Evolutionary conservation across 257 asterid species (phyloP).

Genomic region (Euphrasia confusa): DNA sequence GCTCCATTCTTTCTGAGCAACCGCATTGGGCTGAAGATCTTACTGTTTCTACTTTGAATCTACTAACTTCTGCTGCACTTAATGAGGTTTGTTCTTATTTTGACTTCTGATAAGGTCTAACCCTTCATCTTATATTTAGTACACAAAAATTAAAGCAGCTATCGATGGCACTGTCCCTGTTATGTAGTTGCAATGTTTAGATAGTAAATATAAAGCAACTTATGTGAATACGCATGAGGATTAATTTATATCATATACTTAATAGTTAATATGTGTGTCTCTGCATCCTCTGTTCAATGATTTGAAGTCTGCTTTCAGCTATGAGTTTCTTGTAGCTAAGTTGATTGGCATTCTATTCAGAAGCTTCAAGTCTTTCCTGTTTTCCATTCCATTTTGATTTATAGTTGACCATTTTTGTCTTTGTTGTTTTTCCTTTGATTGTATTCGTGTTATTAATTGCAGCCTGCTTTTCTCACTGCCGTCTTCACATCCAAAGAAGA

Average conservation of each 20-base stretch:
- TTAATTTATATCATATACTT: not conserved
- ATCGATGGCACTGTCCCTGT: slow-evolving; percentile 4
- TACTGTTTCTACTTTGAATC: slow-evolving; percentile 45
- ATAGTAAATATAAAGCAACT: slow-evolving; percentile 1
- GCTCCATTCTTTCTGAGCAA: slow-evolving; percentile 57
- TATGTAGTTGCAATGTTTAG: slow-evolving; percentile 13
- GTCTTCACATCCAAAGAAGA: slow-evolving; percentile 41
- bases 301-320: slow-evolving; percentile 14
- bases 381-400: slow-evolving; percentile 1
- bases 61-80: slow-evolving; percentile 70
- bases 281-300: not conserved
- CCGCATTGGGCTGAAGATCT: slow-evolving; percentile 59
- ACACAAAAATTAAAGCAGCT: not conserved
- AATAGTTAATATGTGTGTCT: not conserved
- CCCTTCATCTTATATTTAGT: slow-evolving; percentile 7
- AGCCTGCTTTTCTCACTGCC: slow-evolving; percentile 84
- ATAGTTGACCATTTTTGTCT: not conserved
- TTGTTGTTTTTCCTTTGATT: slow-evolving; percentile 10
- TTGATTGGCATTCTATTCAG: slow-evolving; percentile 9
- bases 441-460: slow-evolving; percentile 20
- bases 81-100: slow-evolving; percentile 52
- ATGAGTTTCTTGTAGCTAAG: not conserved
- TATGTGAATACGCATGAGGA: slow-evolving; percentile 1
- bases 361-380: not conserved
- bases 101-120: slow-evolving; percentile 5